Percentiles rank a stretch among this genome's conserved stretches.
Conservation (phyloP, 257 asterid species). For the Nicotiana obtusifolia region DNA sequence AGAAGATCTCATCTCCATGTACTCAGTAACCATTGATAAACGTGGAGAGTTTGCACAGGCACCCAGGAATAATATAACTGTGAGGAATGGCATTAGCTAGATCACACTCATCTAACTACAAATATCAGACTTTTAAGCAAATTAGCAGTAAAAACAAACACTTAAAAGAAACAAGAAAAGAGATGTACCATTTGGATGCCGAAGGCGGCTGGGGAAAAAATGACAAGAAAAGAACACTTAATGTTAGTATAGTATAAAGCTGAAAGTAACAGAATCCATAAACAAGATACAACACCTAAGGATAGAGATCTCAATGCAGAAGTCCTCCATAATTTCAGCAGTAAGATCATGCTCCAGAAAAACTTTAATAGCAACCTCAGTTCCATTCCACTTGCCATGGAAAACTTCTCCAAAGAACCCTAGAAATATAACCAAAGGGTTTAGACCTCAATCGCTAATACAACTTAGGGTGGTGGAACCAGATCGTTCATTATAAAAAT, state of each 20-base stretch:
- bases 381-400: conserved; percentile 97
- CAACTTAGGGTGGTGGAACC: neutral
- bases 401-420: conserved; percentile 99
- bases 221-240: conserved; percentile 13
- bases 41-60: conserved; percentile 95
- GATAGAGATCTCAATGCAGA: conserved; percentile 92
- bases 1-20: conserved; percentile 98
- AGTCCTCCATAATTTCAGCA: conserved; percentile 97
- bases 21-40: conserved; percentile 86
- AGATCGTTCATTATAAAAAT: neutral
- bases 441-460: neutral
- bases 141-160: neutral
- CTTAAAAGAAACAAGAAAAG: conserved; percentile 20
- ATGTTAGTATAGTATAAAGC: conserved; percentile 29
- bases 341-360: conserved; percentile 98
- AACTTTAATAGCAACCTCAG: conserved; percentile 94
- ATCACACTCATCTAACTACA: neutral
- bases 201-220: conserved; percentile 74
- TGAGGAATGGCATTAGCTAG: conserved; percentile 8
- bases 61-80: conserved; percentile 95
- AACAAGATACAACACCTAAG: conserved; percentile 51
- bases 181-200: conserved; percentile 91
- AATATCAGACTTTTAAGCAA: neutral
- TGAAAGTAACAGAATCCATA: conserved; percentile 6
- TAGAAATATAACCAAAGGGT: conserved; percentile 19